Conservation (phyloP, 2,329 filamentous ascomycete species). For the Aspergillus tubingensis region DNA sequence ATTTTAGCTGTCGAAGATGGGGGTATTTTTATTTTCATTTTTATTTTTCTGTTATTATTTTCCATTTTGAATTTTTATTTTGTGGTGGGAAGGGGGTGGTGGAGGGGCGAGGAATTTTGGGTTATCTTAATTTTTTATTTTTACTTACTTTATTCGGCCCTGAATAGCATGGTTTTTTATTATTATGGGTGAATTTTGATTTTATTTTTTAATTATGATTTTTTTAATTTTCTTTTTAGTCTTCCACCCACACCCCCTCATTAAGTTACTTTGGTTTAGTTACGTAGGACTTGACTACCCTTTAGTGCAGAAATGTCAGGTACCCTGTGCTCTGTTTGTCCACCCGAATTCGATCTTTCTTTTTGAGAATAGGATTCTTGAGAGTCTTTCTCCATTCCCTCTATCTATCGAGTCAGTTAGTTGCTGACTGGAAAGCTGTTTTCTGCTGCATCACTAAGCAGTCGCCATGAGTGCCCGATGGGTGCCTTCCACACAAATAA, state of each 20-base stretch:
- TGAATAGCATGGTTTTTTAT: constrained; percentile 1
- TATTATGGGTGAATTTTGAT: constrained; percentile 8
- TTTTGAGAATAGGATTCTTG: too few species aligned
- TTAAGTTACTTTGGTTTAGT: constrained; percentile 1
- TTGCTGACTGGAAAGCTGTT: too few species aligned
- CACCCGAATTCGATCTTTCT: too few species aligned
- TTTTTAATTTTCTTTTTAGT: constrained; percentile 2
- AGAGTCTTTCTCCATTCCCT: too few species aligned
- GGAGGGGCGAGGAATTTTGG: background rate
- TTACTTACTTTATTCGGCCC: constrained; percentile 3
- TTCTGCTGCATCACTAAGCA: constrained; percentile 4
- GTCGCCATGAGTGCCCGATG: constrained; percentile 13
- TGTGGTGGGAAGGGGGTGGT: background rate
- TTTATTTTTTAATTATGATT: constrained; percentile 6
- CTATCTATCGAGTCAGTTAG: too few species aligned
- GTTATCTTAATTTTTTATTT: constrained; percentile 1
- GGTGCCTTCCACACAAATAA: background rate
- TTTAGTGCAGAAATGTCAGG: background rate
- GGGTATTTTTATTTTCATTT: background rate
- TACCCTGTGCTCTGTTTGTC: constrained; percentile 10
- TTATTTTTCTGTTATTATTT: background rate
- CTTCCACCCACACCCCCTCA: background rate
- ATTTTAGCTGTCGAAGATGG: background rate
- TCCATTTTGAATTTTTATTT: constrained; percentile 1
- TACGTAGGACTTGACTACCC: background rate